Evolutionary conservation across 495 filamentous ascomycete species (phyloP).

Genomic region (Hypoxylon lienhwacheense): DNA sequence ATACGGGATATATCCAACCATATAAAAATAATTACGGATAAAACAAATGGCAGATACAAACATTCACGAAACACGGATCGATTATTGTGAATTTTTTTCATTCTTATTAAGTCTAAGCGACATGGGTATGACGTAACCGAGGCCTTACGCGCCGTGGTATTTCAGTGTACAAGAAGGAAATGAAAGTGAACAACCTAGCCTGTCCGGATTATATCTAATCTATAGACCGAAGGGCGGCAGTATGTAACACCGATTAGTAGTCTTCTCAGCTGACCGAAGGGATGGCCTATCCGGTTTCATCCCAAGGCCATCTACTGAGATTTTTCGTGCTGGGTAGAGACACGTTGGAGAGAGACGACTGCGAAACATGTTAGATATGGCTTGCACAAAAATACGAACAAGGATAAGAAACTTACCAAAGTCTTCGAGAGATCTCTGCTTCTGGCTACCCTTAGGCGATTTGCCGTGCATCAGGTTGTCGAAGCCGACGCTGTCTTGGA

Average conservation of each 20-base stretch:
- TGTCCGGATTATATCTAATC: conserved; percentile 32
- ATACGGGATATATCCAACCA: too few relatives aligned
- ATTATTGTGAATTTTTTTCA: conserved; percentile 37
- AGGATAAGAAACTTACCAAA: conserved; percentile 63
- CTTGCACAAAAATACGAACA: conserved; percentile 28
- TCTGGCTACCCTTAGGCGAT: conserved; percentile 70
- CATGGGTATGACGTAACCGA: conserved; percentile 43
- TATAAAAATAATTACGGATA: too few relatives aligned
- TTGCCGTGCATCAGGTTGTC: conserved; percentile 93
- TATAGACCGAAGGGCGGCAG: conserved; percentile 40
- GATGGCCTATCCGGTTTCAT: conserved; percentile 19
- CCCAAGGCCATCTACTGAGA: conserved; percentile 54
- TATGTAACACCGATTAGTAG: conserved; percentile 37
- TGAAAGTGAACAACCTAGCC: conserved; percentile 40
- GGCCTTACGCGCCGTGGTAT: conserved; percentile 40
- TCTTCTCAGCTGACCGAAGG: conserved; percentile 15
- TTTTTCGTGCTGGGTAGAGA: conserved; percentile 82
- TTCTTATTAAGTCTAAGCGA: conserved; percentile 44
- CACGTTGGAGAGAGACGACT: conserved; percentile 82
- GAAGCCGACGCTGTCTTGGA: conserved; percentile 74
- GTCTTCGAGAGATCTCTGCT: conserved; percentile 79
- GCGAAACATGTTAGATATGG: conserved; percentile 40
- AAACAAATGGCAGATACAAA: not conserved
- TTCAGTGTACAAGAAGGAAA: conserved; percentile 51
- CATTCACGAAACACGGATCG: conserved; percentile 2